These are phyloP conservation scores for Fusarium sp. DNA, from an alignment of 2,329 filamentous ascomycete species.

Conservation along the genomic window DNA sequence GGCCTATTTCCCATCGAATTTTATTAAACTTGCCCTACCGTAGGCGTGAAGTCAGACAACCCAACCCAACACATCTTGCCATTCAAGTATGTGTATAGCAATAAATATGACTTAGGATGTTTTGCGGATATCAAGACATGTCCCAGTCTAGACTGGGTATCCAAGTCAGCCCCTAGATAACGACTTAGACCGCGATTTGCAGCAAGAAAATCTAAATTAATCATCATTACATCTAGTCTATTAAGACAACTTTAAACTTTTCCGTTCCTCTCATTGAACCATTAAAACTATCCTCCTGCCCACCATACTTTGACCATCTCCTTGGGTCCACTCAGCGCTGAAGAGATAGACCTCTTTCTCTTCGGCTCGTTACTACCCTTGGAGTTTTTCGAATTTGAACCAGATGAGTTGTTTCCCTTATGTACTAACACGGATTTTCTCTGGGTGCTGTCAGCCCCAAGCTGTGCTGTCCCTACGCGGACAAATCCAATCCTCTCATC, in stretches of 20 bases:
- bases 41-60: no score
- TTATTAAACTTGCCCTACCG: no score
- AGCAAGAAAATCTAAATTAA: conserved; percentile 21
- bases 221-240: conserved; percentile 33
- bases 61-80: no score
- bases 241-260: conserved; percentile 35
- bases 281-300: conserved; percentile 26
- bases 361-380: conserved; percentile 24
- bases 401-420: conserved; percentile 26
- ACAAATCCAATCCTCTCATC: conserved; percentile 41
- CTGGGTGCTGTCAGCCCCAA: conserved; percentile 36
- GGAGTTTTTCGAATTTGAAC: conserved; percentile 15
- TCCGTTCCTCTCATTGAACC: conserved; percentile 13
- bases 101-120: no score
- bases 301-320: conserved; percentile 51
- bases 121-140: no score
- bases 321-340: conserved; percentile 39
- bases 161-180: no score
- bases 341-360: conserved; percentile 38
- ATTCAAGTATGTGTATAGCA: no score
- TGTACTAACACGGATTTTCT: conserved; percentile 42
- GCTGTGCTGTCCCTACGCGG: conserved; percentile 37
- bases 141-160: no score
- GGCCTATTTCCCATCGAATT: no score
- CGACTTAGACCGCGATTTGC: not conserved